Percentiles rank a stretch among this genome's conserved stretches.
Evolutionary conservation across 1,284 basidiomycete genomes (phyloP).

Genomic region (Apiotrichum laibachii): DNA sequence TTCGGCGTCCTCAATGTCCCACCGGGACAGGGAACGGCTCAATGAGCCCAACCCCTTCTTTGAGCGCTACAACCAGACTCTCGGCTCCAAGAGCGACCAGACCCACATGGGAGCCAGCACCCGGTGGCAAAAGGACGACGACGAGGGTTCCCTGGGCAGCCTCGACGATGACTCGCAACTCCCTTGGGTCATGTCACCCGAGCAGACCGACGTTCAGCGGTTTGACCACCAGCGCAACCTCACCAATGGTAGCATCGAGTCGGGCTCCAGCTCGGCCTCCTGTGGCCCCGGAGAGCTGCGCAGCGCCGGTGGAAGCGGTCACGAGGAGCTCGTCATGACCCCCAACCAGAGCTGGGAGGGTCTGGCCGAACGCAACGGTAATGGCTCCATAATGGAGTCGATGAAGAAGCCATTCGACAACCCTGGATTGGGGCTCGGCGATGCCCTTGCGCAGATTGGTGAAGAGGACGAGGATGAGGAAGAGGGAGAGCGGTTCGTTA

Average conservation of each 20-base stretch:
- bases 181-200: conserved; percentile 37
- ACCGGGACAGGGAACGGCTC: conserved; percentile 8
- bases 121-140: conserved; percentile 22
- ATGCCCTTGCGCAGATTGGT: conserved; percentile 36
- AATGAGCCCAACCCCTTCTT: conserved; percentile 50
- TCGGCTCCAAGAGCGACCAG: conserved; percentile 23
- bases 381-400: background rate
- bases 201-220: background rate
- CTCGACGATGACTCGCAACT: conserved; percentile 33
- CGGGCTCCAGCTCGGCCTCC: conserved; percentile 31
- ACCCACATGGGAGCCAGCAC: conserved; percentile 7
- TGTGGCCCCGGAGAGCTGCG: conserved; percentile 8
- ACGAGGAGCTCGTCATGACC: conserved; percentile 47
- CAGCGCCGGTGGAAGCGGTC: conserved; percentile 23
- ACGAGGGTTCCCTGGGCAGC: conserved; percentile 7
- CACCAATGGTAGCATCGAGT: conserved; percentile 39
- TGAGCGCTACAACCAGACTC: conserved; percentile 51
- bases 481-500: conserved; percentile 29
- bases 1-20: conserved; percentile 11
- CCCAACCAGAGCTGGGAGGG: conserved; percentile 48
- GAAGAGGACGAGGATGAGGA: conserved; percentile 37
- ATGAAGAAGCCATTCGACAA: conserved; percentile 9
- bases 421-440: conserved; percentile 7
- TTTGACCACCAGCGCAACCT: conserved; percentile 29
- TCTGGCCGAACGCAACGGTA: conserved; percentile 27